Conservation (phyloP, 257 asterid genomes). For the Hygrophila difformis region DNA sequence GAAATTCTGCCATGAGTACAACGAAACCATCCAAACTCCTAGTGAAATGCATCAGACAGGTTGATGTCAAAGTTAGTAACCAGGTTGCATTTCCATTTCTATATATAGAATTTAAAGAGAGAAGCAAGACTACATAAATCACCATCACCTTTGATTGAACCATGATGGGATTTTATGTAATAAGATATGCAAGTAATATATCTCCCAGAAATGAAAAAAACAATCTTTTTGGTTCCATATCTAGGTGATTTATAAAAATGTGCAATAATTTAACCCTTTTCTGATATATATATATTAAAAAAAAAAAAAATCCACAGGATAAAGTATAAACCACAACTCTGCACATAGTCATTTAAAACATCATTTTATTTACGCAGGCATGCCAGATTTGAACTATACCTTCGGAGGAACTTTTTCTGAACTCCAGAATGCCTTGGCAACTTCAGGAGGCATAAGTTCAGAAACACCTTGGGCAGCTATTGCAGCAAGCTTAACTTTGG, state of each 20-base stretch:
- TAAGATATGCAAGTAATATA: too few relatives aligned
- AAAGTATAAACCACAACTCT: slow-evolving; percentile 3
- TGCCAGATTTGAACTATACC: slow-evolving; percentile 29
- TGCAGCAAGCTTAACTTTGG: slow-evolving; percentile 50
- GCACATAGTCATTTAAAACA: not conserved
- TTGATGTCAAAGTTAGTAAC: not conserved
- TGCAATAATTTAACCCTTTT: not conserved
- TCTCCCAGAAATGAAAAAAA: not conserved
- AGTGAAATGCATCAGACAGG: too few relatives aligned
- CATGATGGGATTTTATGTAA: not conserved
- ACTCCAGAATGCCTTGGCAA: slow-evolving; percentile 76
- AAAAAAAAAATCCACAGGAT: too few relatives aligned
- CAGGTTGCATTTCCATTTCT: too few relatives aligned
- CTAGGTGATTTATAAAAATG: not conserved
- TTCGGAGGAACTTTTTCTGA: slow-evolving; percentile 69
- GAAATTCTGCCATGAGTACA: not conserved
- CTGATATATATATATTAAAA: too few relatives aligned
- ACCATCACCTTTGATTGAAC: not conserved
- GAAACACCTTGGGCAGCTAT: slow-evolving; percentile 63
- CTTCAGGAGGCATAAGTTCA: slow-evolving; percentile 92
- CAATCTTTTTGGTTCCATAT: too few relatives aligned
- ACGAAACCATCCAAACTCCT: too few relatives aligned
- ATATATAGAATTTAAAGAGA: not conserved
- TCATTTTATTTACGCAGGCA: slow-evolving; percentile 5
- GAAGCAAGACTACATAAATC: not conserved